Base-by-base conservation (phyloP, 169 alveolate genomes). In the Cryptosporidium xiaoi region DNA sequence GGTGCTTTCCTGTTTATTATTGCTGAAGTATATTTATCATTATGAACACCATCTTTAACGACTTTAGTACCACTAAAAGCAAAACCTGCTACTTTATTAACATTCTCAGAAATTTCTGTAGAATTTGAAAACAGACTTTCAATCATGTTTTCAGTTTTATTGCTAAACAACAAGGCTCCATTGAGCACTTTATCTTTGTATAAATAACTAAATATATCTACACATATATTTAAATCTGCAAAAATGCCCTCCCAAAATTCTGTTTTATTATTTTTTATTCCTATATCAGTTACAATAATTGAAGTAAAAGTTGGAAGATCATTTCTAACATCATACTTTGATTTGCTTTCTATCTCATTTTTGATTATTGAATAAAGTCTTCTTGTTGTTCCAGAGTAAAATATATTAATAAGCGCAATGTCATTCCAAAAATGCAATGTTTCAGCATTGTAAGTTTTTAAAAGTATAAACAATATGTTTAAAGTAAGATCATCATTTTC, bases 161-260 rank as follows among this genome's bases (percentile, higher is more conserved):
- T 77, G 20, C 36, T 24, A 24, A 77, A 77, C 18, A 16, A 24
- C 8, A 16, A 36, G 27, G 27, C 27, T 5, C 12, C 16, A 33
- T 33, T 56, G 5, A 55, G 18, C 15, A 16, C 4, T 15, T 27
- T 12, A 16, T 69, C 51, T 29, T 27, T 34, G 20, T 15, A 50
- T 3, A 53, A 29, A 24, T 18, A 24, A 6, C 29, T 69, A 40
- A 69, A 69, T 0, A 51, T 51, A 7, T 33, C 66, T 27, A 53
- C 64, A 6, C 56, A 53, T 6, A 77, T 15, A 62, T 34, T 48
- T 24, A 77, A 60, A 18, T 77, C 87, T 36, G 69, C 20, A 24
- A 58, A 34, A 46, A 77, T 18, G 31, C 64, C 64, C 8, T 29
- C 3, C 87, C 87, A 77, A 24, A 77, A 62, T n/a, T 77, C 77